phyloP scores from a whole-genome alignment of 1,284 basidiomycete species.

The Tranzscheliella williamsii region DNA sequence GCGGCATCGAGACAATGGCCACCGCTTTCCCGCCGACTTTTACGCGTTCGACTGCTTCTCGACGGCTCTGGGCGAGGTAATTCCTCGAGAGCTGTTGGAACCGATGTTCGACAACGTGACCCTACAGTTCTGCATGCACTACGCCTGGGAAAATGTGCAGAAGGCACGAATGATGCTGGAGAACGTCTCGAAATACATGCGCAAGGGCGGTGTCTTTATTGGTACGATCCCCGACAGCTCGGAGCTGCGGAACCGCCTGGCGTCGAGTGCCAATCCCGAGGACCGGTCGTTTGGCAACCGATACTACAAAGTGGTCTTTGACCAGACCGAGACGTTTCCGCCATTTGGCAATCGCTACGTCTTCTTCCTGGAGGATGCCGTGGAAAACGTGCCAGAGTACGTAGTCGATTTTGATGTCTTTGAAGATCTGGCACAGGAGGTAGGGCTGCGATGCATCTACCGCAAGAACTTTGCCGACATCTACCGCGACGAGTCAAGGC shows the following conservation, averaged over 20 bases:
- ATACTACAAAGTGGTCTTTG: conserved; percentile 86
- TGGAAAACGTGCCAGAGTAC: conserved; percentile 90
- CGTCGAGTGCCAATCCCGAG: conserved; percentile 70
- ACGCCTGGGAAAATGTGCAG: conserved; percentile 85
- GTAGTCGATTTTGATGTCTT: conserved; percentile 93
- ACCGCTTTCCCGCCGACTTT: conserved; percentile 75
- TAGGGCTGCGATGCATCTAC: conserved; percentile 75
- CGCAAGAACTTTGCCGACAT: conserved; percentile 73
- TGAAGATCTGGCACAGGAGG: conserved; percentile 78
- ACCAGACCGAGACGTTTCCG: conserved; percentile 65
- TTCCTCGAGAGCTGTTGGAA: conserved; percentile 69
- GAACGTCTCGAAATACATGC: conserved; percentile 81
- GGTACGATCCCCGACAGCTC: conserved; percentile 85
- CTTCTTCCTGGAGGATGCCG: conserved; percentile 91
- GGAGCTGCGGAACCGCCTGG: conserved; percentile 71
- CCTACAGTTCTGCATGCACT: conserved; percentile 99
- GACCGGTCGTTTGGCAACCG: conserved; percentile 78
- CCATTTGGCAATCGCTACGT: conserved; percentile 84
- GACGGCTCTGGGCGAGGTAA: conserved; percentile 71
- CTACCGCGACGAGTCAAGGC: conserved; percentile 35
- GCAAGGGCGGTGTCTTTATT: conserved; percentile 82
- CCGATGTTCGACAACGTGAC: conserved; percentile 86
- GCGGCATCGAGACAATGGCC: conserved; percentile 68
- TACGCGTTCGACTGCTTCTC: conserved; percentile 85
- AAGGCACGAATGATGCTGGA: conserved; percentile 90